Conservation (phyloP, 177 flowering plant genomes). For the Vitis hybrid region DNA sequence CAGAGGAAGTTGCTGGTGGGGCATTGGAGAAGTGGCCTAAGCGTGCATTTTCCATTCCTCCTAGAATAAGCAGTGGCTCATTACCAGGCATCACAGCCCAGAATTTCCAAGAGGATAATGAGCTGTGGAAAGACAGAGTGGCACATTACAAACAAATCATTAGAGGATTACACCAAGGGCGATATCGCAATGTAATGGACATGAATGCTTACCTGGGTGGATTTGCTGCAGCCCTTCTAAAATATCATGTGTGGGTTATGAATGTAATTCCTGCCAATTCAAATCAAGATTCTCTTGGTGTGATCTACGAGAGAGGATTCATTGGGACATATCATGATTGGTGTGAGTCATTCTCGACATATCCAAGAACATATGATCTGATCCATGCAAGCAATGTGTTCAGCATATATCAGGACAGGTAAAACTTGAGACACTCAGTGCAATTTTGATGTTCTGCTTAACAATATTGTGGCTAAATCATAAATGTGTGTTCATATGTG, state of each 20-base stretch:
- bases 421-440: constrained; percentile 1
- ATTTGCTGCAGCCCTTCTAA: constrained; percentile 74
- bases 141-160: constrained; percentile 54
- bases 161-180: constrained; percentile 42
- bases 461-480: background rate
- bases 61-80: constrained; percentile 71
- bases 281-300: constrained; percentile 68
- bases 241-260: constrained; percentile 92
- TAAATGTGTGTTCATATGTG: constrained; percentile 3
- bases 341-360: constrained; percentile 96
- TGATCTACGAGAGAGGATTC: constrained; percentile 77
- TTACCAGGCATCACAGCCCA: constrained; percentile 57
- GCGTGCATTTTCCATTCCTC: constrained; percentile 75
- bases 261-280: constrained; percentile 74
- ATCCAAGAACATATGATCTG: constrained; percentile 92
- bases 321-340: constrained; percentile 91
- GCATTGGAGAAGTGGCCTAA: constrained; percentile 82
- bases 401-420: constrained; percentile 85
- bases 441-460: background rate
- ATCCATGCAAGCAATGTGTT: constrained; percentile 75
- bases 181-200: constrained; percentile 84
- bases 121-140: constrained; percentile 72
- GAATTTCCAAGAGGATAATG: constrained; percentile 62
- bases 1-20: constrained; percentile 81
- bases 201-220: constrained; percentile 92